Percentiles rank a stretch among this genome's conserved stretches.
Evolutionary conservation across 768 basidiomycete genomes (phyloP).

Genomic region (Lactifluus piperatus): DNA sequence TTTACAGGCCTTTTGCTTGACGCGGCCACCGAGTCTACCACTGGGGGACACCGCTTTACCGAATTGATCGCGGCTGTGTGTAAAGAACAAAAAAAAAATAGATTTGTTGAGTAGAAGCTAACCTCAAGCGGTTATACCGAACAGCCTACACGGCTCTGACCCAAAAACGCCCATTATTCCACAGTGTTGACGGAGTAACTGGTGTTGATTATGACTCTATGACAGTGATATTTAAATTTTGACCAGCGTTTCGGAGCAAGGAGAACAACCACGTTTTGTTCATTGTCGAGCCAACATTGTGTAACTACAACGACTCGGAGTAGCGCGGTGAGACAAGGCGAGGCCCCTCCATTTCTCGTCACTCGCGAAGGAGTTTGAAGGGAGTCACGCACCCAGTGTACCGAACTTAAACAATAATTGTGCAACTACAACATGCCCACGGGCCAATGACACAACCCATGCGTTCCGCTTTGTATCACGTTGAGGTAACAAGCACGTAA

Average conservation of each 20-base stretch:
- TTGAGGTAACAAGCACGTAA: slow-evolving; percentile 7
- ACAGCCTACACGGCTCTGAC: neutral
- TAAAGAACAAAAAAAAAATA: too few species aligned
- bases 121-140: too few species aligned
- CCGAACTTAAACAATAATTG: neutral
- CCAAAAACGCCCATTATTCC: too few species aligned
- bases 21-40: too few species aligned
- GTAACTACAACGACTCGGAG: neutral
- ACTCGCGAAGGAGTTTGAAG: neutral
- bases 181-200: neutral
- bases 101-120: too few species aligned
- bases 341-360: neutral
- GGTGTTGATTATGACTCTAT: neutral
- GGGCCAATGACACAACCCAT: neutral
- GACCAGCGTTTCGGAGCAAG: neutral
- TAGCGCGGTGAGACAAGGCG: neutral
- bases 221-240: neutral
- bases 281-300: too few species aligned
- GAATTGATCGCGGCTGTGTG: too few species aligned
- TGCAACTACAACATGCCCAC: neutral
- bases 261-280: too few species aligned
- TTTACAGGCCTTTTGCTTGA: too few species aligned
- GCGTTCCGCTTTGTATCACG: slow-evolving; percentile 1
- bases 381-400: neutral
- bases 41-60: too few species aligned